Percentiles rank a stretch among this genome's conserved stretches.
phyloP scores from a whole-genome alignment of 768 basidiomycete species.

The Boletus insuetus region DNA sequence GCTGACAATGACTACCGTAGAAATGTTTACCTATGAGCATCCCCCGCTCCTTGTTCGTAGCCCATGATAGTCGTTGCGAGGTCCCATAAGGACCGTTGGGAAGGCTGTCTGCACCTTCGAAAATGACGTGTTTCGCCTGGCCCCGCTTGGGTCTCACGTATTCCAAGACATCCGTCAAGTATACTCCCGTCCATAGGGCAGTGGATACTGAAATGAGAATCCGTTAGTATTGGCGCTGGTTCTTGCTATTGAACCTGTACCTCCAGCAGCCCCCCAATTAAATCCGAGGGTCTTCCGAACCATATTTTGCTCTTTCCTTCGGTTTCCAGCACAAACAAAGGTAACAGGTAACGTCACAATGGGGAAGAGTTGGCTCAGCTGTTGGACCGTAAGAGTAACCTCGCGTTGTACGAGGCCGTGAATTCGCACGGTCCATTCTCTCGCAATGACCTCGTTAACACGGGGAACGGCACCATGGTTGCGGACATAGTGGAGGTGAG shows the following conservation, averaged over 20 bases:
- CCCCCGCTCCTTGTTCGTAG: constrained; percentile 41
- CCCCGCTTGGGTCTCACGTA: constrained; percentile 38
- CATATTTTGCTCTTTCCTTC: constrained; percentile 65
- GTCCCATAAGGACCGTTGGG: constrained; percentile 65
- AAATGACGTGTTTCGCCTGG: constrained; percentile 48
- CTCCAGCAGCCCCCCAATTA: constrained; percentile 50
- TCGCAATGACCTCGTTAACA: constrained; percentile 35
- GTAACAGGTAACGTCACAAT: constrained; percentile 60
- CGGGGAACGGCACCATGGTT: constrained; percentile 60
- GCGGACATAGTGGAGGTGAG: constrained; percentile 55
- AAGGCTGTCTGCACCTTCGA: constrained; percentile 56
- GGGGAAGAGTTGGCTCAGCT: constrained; percentile 45
- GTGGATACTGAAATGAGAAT: constrained; percentile 38
- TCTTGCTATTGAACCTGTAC: constrained; percentile 11
- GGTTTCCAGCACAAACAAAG: constrained; percentile 61
- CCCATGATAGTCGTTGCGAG: constrained; percentile 44
- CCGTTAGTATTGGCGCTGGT: neutral
- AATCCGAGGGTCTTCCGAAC: constrained; percentile 56
- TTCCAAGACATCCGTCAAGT: constrained; percentile 52
- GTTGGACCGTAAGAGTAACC: constrained; percentile 40
- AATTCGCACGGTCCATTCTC: constrained; percentile 46
- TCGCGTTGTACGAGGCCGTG: constrained; percentile 36
- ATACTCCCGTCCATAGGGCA: constrained; percentile 59
- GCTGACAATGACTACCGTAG: neutral
- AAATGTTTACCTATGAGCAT: constrained; percentile 43